Evolutionary conservation across 441 rosid species (phyloP).

Genomic region (Macaranga tanarius): DNA sequence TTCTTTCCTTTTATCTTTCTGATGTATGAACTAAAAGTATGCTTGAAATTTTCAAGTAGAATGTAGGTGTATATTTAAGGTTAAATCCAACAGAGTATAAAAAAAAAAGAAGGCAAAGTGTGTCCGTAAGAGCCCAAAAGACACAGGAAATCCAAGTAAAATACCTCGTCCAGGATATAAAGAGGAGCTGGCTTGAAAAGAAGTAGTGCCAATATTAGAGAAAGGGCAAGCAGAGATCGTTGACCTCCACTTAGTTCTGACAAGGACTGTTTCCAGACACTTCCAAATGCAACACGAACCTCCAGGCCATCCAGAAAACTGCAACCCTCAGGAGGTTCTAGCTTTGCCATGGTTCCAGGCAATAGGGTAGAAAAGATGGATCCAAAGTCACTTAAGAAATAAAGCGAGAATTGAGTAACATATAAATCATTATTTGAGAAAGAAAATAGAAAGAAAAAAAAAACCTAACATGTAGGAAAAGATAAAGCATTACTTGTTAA

Average conservation of each 20-base stretch:
- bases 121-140: not conserved
- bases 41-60: not conserved
- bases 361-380: slow-evolving; percentile 94
- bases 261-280: slow-evolving; percentile 97
- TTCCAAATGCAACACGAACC: slow-evolving; percentile 97
- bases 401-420: slow-evolving; percentile 5
- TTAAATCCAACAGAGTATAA: not conserved
- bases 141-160: not conserved
- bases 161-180: slow-evolving; percentile 96
- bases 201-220: slow-evolving; percentile 89
- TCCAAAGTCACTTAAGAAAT: slow-evolving; percentile 78
- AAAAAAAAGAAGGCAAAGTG: not conserved
- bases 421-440: not conserved
- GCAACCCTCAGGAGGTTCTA: slow-evolving; percentile 93
- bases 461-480: not conserved
- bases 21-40: not conserved
- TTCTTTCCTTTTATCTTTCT: not conserved
- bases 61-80: not conserved
- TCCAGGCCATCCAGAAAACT: slow-evolving; percentile 96
- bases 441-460: not conserved
- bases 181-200: slow-evolving; percentile 99
- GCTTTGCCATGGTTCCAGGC: slow-evolving; percentile 97
- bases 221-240: slow-evolving; percentile 92
- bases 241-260: slow-evolving; percentile 99
- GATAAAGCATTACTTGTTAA: slow-evolving; percentile 51